Base-by-base conservation (phyloP, 2,329 filamentous ascomycete genomes). In the Claviceps monticola region DNA sequence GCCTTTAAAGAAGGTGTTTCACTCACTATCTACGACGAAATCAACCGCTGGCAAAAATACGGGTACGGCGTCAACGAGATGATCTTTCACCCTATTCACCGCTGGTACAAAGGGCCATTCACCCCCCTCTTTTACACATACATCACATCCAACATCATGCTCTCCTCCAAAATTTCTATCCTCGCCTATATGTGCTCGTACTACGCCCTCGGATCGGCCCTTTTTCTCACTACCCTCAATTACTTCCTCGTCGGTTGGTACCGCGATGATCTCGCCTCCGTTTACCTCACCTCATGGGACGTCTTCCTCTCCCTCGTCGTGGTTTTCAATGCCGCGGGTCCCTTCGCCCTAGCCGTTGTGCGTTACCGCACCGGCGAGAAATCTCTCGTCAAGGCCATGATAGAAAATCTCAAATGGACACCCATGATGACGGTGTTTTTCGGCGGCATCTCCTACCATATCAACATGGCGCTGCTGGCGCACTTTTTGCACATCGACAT, bases 1-100 rank as follows among this genome's bases (percentile, higher is more conserved):
- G 83, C 79, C 6, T 88, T 88, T 68, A 80, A 87, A 60, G 83
- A 87, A 59, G 83, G 83, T 55, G 83, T 87, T 0, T 86, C 82
- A 0, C 71, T 87, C 16, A 86, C 83, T 0, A 80, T 86, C 8
- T 86, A 86, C 60, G 83, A 86, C 56, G 83, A 87, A 60, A 68
- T 87, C 39, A 76, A 78, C 13, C 78, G 83, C 46, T 86, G 83
- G 83, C 80, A 86, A 60, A 86, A 86, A 67, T 84, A 86, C 51
- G 80, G 82, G 0, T 86, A 84, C 57, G 83, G 83, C 7, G 83
- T 81, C 60, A 84, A 81, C 60, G 83, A 86, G 64, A 68, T 87
- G 48, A 72, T 86, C 17, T 87, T 87, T 70, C 74, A 85, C 58
- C 83, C 83, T 0, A 64, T 87, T 41, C 69, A 74, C 49, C 70